These are phyloP conservation scores for Noccaea caerulescens DNA, from an alignment of 345 rosid genomes.

Conservation along the genomic window DNA sequence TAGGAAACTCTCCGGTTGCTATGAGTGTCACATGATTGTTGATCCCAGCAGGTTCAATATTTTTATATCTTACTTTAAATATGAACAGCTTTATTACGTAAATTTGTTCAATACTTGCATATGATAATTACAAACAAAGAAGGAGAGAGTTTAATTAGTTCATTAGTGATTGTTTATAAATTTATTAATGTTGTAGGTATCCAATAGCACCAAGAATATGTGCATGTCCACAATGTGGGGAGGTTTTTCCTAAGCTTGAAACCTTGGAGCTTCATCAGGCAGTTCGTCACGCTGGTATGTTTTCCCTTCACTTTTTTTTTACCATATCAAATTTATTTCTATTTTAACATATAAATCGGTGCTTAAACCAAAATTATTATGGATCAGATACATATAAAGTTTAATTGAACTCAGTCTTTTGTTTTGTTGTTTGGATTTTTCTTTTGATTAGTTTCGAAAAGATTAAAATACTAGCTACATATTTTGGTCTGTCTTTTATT, in stretches of 20 bases:
- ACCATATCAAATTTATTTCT: too few relatives aligned
- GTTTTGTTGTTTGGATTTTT: background rate
- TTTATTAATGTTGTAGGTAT: constrained; percentile 47
- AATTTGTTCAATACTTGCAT: background rate
- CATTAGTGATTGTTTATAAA: background rate
- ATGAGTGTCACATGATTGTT: constrained; percentile 48
- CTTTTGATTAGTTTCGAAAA: background rate
- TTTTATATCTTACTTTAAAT: background rate
- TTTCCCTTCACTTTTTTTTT: background rate
- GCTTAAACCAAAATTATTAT: background rate
- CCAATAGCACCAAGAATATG: constrained; percentile 62
- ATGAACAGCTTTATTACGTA: background rate
- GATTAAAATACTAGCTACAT: background rate
- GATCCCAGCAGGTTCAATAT: constrained; percentile 41
- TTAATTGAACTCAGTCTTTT: background rate
- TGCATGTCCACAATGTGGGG: constrained; percentile 77
- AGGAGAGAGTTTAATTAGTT: background rate
- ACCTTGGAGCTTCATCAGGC: constrained; percentile 83
- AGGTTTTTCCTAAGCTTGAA: constrained; percentile 74
- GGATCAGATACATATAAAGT: background rate
- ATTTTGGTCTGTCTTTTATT: constrained; percentile 20
- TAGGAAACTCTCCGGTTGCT: constrained; percentile 44
- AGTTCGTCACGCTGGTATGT: constrained; percentile 80
- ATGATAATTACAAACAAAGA: background rate
- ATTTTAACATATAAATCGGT: background rate